Evolutionary conservation across 768 basidiomycete genomes (phyloP), one percentile per base, ranked within the genome.

Genomic region (Mycena latifolia): DNA sequence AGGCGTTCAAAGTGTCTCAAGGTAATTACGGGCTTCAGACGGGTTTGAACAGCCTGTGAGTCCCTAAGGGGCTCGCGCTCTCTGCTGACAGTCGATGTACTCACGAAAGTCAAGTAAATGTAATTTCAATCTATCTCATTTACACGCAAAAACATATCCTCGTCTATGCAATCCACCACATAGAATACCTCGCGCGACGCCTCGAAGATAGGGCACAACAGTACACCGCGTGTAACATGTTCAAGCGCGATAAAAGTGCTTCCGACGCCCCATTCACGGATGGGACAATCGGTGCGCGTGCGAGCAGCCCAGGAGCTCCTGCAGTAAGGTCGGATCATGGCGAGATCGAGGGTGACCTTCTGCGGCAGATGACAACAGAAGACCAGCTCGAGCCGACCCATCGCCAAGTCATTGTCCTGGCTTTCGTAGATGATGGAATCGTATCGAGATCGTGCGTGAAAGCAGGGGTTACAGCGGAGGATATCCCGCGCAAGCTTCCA

Each of bases 101-200:
- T n/a, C n/a, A n/a, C n/a, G n/a, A n/a, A n/a, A n/a, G n/a, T n/a
- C n/a, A n/a, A n/a, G 33, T 14, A 35, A 35, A 14, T 6, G 33
- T 14, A 35, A 35, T 7, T 35, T 22, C n/a, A 45, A 12, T 45
- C 43, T n/a, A 45, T 45, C n/a, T 45, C 22, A 45, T 45, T 45
- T n/a, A 45, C 43, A n/a, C n/a, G 43, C 22, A 45, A 11, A 45
- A n/a, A 55, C 54, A 55, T 55, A 20, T 55, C 54, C 33, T 55
- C 39, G 25, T 55, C 54, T 12, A 55, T 24, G 18, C 54, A 43
- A 43, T 55, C 54, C 5, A 55, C 14, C 6, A 55, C 54, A 43
- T 55, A 55, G 12, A 55, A 55, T 7, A 55, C 54, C 39, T 55
- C 37, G 1, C 41, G 35, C 12, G 22, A 22, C 10, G 37, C 24